Conservation (phyloP, 768 basidiomycete species). For the Pleurotus djamor region DNA sequence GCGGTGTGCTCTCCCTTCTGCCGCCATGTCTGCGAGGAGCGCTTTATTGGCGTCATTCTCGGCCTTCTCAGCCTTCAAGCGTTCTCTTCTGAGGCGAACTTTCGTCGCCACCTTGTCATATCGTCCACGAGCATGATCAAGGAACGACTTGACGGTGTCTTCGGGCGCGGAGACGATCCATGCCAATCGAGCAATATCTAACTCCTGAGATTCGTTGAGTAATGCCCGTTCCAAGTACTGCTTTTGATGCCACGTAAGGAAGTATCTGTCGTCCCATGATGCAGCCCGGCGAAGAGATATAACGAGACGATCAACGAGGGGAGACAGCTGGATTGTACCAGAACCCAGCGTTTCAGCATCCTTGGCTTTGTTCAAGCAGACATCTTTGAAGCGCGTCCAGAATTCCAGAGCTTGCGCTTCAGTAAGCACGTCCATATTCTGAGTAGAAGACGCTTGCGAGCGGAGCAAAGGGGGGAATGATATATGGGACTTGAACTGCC, state of each 20-base stretch:
- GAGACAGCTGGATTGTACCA: conserved; percentile 7
- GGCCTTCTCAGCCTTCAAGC: conserved; percentile 28
- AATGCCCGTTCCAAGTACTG: conserved; percentile 44
- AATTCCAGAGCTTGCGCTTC: conserved; percentile 38
- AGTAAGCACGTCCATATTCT: conserved; percentile 22
- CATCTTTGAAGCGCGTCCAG: conserved; percentile 57
- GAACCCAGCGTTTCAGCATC: neutral
- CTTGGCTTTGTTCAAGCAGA: conserved; percentile 25
- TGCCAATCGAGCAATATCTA: conserved; percentile 43
- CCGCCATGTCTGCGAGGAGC: conserved; percentile 60
- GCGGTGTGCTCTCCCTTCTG: conserved; percentile 54
- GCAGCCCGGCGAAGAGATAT: conserved; percentile 54
- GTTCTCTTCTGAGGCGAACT: conserved; percentile 30
- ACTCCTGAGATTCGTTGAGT: conserved; percentile 32
- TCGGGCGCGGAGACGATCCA: conserved; percentile 57
- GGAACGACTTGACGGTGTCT: conserved; percentile 42
- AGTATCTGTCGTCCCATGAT: conserved; percentile 63
- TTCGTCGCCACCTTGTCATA: conserved; percentile 41
- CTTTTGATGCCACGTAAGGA: conserved; percentile 65
- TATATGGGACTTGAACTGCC: conserved; percentile 66
- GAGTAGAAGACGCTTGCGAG: conserved; percentile 42
- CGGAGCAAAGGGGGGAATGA: conserved; percentile 51
- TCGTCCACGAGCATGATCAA: conserved; percentile 35
- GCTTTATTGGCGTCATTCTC: conserved; percentile 42
- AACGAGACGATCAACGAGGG: conserved; percentile 26